Evolutionary conservation across 176 grass and related monocot species (phyloP), one percentile per base, ranked within the genome.

Genomic region (Rhynchospora tenuis): DNA sequence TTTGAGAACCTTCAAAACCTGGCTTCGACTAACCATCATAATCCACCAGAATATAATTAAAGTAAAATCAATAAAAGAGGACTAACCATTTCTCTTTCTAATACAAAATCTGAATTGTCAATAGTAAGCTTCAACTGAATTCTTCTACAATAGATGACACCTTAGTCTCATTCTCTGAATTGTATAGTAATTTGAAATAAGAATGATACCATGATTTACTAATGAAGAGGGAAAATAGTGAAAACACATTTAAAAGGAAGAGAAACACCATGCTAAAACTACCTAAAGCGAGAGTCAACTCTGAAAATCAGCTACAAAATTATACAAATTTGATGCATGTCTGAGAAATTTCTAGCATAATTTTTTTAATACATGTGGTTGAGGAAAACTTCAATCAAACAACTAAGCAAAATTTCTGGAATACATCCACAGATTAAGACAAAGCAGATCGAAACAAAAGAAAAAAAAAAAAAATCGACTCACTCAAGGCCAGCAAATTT

Each of bases 41-140:
- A 51, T 44, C 54, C 24, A 80, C 14, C 1, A 31, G n/a, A 17
- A 59, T 54, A 56, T 80, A 80, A 60, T 63, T 67, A 82, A 66
- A 46, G n/a, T 52, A 82, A 16, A 65, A 82, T 63, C 2, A 67
- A 82, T 91, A 84, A 29, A 52, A 15, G 45, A 84, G 5, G 12
- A 69, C 27, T 80, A 90, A 91, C 92, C 89, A 85, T 91, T 46
- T 94, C 92, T 59, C 81, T 94, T 58, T 91, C 83, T 76, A 85
- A 63, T 28, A 83, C 29, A 64, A 76, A 85, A 29, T 91, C 87
- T 71, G 80, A 17, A 83, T 47, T 78, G 27, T 45, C 85, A 7
- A 28, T 28, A 14, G 85, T 88, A 51, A 94, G 66, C 73, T 94
- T 94, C 46, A 87, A 89, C 73, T 84, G 78, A 28, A 84, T 83